Percentiles rank a stretch among this genome's conserved stretches.
Evolutionary conservation across 345 rosid species (phyloP).

Genomic region (Noccaea bulbosa): DNA sequence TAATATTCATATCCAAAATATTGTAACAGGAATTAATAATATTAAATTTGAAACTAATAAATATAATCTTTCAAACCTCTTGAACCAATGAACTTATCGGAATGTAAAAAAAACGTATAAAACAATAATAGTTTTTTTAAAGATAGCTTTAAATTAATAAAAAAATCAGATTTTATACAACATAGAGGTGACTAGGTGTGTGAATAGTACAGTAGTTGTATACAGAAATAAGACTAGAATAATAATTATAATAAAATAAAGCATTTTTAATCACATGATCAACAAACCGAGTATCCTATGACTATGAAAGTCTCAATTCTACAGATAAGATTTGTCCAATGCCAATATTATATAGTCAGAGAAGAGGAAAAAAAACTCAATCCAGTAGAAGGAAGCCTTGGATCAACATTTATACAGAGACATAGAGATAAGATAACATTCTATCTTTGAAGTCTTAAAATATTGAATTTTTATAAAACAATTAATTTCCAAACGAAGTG

Average conservation of each 20-base stretch:
- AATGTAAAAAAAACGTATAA: background rate
- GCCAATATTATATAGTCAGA: background rate
- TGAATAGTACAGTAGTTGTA: too few species aligned
- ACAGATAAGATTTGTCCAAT: slow-evolving; percentile 31
- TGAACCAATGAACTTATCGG: background rate
- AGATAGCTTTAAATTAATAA: too few species aligned
- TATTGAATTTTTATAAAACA: background rate
- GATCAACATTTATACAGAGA: background rate
- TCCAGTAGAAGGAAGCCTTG: background rate
- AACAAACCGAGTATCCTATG: slow-evolving; percentile 20
- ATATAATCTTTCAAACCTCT: background rate
- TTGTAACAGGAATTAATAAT: background rate
- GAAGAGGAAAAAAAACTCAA: background rate
- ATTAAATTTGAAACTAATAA: background rate
- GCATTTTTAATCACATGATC: background rate
- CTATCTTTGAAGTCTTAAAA: background rate
- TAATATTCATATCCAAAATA: background rate
- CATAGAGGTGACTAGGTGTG: too few species aligned
- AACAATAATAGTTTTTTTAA: background rate
- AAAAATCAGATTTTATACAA: too few species aligned
- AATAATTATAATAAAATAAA: too few species aligned
- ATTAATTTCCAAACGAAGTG: background rate
- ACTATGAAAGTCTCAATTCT: background rate
- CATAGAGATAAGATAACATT: slow-evolving; percentile 17
- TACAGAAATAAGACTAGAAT: too few species aligned